Base-by-base conservation (phyloP, 2,329 filamentous ascomycete species). In the Clonostachys solani region DNA sequence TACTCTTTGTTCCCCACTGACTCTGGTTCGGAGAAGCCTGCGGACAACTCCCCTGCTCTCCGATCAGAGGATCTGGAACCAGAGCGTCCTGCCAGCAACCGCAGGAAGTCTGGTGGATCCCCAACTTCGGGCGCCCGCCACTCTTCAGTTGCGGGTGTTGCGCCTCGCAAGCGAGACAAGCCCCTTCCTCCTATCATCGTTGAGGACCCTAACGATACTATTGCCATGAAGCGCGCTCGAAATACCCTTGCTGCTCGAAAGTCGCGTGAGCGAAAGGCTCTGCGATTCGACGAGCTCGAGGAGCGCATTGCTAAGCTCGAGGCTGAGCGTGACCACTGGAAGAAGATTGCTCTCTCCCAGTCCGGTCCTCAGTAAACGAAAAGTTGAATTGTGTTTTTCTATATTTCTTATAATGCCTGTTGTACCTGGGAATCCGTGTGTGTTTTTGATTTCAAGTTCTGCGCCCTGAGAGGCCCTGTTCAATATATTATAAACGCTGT, bases 231-330 rank as follows among this genome's bases (percentile, higher is more conserved):
- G 83, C 88, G 92, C 65, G 92, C 91, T 44, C 87, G 91, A 56
- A 97, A 96, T 67, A 95, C 91, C 9, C 80, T 95, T 65, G 92
- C 92, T 16, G 92, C 92, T 58, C 90, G 92, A 55, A 96, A 96
- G 72, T 96, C 91, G 50, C 86, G 92, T 45, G 86, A 90, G 60
- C 86, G 90, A 55, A 96, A 96, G 74, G 83, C 89, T 48, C 78
- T 86, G 63, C 81, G 85, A 56, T 76, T 92, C 51, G 84, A 88
- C 47, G 81, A 84, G 49, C 75, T 96, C 42, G 87, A 95, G 72
- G 78, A 78, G 37, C 76, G 81, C 59, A 91, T 95, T 59, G 76
- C 73, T 16, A 83, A 87, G 62, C 71, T 92, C 29, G 77, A 84
- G 65, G 74, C 77, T 38, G 82, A 85, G 62, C 75, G 80, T 57